Evolutionary conservation across 441 rosid genomes (phyloP), one percentile per base, ranked within the genome.

Genomic region (Pelargonium myrrhifolium): DNA sequence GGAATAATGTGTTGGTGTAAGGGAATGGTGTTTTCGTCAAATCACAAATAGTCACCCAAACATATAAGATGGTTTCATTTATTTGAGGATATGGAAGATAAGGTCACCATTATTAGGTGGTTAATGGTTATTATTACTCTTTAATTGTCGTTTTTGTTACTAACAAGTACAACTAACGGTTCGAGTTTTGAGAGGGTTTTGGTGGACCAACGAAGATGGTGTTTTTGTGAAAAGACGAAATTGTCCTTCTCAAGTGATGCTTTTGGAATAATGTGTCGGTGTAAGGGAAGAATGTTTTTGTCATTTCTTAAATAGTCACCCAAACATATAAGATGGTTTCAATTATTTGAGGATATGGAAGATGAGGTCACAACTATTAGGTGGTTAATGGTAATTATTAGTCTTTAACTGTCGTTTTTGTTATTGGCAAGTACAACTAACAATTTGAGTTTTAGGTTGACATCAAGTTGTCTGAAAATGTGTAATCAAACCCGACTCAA

Each of bases 171-270:
- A n/a, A n/a, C n/a, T n/a, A n/a, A n/a, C n/a, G n/a, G n/a, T n/a
- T n/a, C n/a, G n/a, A n/a, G n/a, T n/a, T n/a, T n/a, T n/a, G n/a
- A n/a, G n/a, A n/a, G n/a, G n/a, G n/a, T n/a, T 55, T 55, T 55
- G 24, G 31, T 18, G 60, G 60, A 18, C 60, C 60, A 55, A 55
- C 24, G 60, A 55, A 15, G 60, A 7, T 55, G 60, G 60, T 55
- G 9, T 18, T 0, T 28, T 28, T 10, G 4, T 55, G 12, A 55
- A 55, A 55, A 17, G 60, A 55, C 60, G 24, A 15, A 9, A 55
- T 7, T 8, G 20, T 0, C 60, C 60, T 28, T 7, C 26, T 0
- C 4, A 55, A 10, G 18, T 55, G 60, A 10, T 10, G 0, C 60
- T 20, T 18, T 55, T 17, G 6, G 60, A 2, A 10, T 18, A 17